Base-by-base conservation (phyloP, 768 basidiomycete species). In the Mycena filopes region DNA sequence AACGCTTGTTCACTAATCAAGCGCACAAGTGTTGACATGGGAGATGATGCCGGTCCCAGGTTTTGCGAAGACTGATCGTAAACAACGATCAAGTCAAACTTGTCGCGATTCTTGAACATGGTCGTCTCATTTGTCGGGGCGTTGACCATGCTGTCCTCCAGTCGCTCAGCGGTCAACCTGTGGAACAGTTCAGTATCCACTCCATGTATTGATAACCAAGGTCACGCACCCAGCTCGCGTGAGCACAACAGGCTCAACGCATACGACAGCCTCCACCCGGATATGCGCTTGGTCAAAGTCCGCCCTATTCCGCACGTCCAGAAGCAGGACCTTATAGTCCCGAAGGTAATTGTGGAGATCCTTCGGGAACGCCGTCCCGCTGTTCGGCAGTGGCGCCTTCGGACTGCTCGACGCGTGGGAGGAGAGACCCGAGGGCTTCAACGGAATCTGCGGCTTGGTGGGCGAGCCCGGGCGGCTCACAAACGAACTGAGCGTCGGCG, bases 81-180 rank as follows among this genome's bases (percentile, higher is more conserved):
- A 4, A 98, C 80, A 18, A 90, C 93, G 26, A 99, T 88, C 23
- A 96, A 77, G 69, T 98, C 96, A 74, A 93, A 97, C 70, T 92
- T 90, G 72, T 95, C 87, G 42, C 97, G 92, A 65, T 94, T 92
- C 43, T 80, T 75, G 75, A 99, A 99, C n/a, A 92, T 81, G 2
- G 83, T 82, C 47, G 81, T 82, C 77, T 98, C 96, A 41, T 84
- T 74, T 40, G 83, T 81, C 2, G 96, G 94, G 0, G 87, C 88
- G 36, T 93, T 80, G 5, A 86, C 78, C 60, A 98, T 84, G 0
- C 93, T 84, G 63, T 91, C 84, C 76, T 97, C 95, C 12, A 99
- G 84, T 28, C 80, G 81, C 47, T 83, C 76, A 2, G 88, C 86
- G 6, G 85, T 87, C 63, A 95, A 80, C 45, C 95, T 97, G 71